Percentiles rank a stretch among this genome's conserved stretches.
Evolutionary conservation across 768 basidiomycete species (phyloP).

Genomic region (Pleurotus ostreatus): DNA sequence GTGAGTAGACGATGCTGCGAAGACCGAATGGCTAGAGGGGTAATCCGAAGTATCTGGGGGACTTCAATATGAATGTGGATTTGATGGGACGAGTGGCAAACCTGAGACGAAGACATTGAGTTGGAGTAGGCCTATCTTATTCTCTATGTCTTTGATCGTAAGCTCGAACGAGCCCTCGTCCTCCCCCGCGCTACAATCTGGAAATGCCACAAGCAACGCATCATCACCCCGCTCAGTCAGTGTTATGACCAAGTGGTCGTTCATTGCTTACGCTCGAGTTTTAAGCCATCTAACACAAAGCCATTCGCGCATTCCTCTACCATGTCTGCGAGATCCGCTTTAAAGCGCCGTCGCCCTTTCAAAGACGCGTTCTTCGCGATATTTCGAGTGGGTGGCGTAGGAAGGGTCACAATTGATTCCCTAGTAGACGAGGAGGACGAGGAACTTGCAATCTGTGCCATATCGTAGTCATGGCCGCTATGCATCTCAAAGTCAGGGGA

Average conservation of each 20-base stretch:
- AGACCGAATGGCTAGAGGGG: conserved; percentile 52
- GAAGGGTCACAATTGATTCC: too few species aligned
- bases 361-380: conserved; percentile 35
- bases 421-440: too few species aligned
- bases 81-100: conserved; percentile 16
- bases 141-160: conserved; percentile 28
- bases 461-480: too few species aligned
- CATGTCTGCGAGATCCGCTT: conserved; percentile 51
- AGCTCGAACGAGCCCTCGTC: conserved; percentile 66
- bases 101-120: conserved; percentile 50
- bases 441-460: too few species aligned
- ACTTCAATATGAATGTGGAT: background rate
- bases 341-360: conserved; percentile 56
- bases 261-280: conserved; percentile 34
- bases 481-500: background rate
- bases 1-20: conserved; percentile 49
- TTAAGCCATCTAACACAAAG: conserved; percentile 31
- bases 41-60: conserved; percentile 61
- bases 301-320: conserved; percentile 31
- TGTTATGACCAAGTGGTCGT: background rate
- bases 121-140: conserved; percentile 28
- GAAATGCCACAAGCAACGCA: background rate
- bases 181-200: conserved; percentile 53
- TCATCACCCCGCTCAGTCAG: too few species aligned
- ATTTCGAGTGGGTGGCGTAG: background rate